phyloP scores from a whole-genome alignment of 176 grass and related monocot genomes.

The Aechmea fasciata region DNA sequence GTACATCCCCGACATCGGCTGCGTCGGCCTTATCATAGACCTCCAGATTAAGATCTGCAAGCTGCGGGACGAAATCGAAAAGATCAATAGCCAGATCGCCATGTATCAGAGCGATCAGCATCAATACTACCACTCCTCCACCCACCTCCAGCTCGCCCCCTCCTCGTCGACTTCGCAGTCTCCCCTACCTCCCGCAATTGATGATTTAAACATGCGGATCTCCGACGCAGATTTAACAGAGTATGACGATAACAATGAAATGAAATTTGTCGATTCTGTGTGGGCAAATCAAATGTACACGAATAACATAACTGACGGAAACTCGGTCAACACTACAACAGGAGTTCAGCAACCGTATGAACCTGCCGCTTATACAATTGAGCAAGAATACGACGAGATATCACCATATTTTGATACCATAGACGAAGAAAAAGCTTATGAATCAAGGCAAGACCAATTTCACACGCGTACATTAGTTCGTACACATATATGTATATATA shows the following conservation, averaged over 20 bases:
- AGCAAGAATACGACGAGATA: not conserved
- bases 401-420: not conserved
- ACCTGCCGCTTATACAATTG: not conserved
- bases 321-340: not conserved
- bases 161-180: not conserved
- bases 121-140: not conserved
- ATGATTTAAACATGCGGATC: not conserved
- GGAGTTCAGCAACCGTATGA: not conserved
- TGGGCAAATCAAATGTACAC: not conserved
- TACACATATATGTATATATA: not conserved
- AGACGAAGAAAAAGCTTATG: not conserved
- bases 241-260: not conserved
- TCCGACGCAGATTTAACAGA: not conserved
- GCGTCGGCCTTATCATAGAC: not conserved
- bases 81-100: not conserved
- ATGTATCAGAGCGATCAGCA: not conserved
- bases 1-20: constrained; percentile 17
- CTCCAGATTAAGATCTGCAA: not conserved
- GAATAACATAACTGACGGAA: not conserved
- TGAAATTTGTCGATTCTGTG: not conserved
- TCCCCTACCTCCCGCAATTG: not conserved
- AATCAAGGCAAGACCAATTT: not conserved
- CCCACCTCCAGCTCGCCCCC: not conserved
- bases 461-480: not conserved
- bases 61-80: constrained; percentile 3